Base-by-base conservation (phyloP, 345 rosid genomes). In the Lepidium africanum region DNA sequence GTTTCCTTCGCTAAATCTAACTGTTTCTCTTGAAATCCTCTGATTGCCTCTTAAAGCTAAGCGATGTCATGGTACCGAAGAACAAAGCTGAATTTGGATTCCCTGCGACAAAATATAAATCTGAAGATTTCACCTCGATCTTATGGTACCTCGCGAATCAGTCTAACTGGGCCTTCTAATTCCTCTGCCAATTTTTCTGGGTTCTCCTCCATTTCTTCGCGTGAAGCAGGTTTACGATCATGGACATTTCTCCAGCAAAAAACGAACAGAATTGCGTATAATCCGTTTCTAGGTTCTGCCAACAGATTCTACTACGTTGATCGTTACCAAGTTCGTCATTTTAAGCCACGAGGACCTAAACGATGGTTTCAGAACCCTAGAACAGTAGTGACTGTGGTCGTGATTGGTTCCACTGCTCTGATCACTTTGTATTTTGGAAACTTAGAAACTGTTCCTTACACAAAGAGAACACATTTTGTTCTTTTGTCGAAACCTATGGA, bases 371-470 rank as follows among this genome's bases (percentile, higher is more conserved):
- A 76, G 62, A 94, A 91, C 73, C 99, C 91, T 3, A 81, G 79
- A 61, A 81, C 32, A 15, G 76, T 79, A 17, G 21, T 86, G 54
- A 70, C 77, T 17, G 84, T 91, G 53, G 83, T 83, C 60, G 21
- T 83, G 41, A 73, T 86, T 15, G 82, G 87, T 55, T 86, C 91
- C 6, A 95, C 91, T 43, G 76, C 48, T 56, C 27, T 81, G 6
- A 54, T 91, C 66, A 86, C 89, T 17, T 62, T 94, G 1, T 86
- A 78, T 66, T 83, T 73, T 16, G 96, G 97, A 27, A 81, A 87
- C 69, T 74, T 82, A 23, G 99, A 94, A 83, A 91, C 86, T 0
- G 80, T 94, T 19, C 99, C 93, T 23, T 94, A 94, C 66, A 86
- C 99, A 5, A 91, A 91, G 72, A 43, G 97, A 67, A 86, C 57